Conservation (phyloP, 768 basidiomycete genomes). For the Artomyces pyxidatus region DNA sequence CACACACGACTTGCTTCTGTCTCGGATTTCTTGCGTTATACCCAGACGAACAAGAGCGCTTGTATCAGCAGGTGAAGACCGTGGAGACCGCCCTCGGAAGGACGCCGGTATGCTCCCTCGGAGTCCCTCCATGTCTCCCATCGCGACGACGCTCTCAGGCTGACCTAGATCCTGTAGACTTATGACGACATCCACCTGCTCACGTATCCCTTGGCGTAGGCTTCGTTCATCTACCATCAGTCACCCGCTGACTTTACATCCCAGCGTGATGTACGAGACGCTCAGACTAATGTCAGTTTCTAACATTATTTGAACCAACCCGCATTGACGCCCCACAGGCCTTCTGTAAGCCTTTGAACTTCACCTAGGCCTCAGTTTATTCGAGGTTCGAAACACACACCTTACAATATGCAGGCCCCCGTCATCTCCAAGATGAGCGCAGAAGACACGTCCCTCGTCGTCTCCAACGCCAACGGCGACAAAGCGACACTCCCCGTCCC, state of each 20-base stretch:
- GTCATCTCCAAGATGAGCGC: slow-evolving; percentile 36
- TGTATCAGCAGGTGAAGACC: slow-evolving; percentile 29
- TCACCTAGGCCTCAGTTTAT: not conserved
- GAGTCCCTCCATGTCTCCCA: not conserved
- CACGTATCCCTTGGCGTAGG: slow-evolving; percentile 14
- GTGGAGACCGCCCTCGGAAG: slow-evolving; percentile 20
- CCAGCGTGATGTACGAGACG: slow-evolving; percentile 43
- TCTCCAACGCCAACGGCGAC: slow-evolving; percentile 29
- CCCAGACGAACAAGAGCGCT: slow-evolving; percentile 33
- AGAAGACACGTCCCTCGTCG: slow-evolving; percentile 36
- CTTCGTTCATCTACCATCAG: not conserved
- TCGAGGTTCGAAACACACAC: not conserved
- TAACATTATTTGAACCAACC: not conserved
- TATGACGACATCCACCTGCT: slow-evolving; percentile 18
- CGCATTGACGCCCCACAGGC: no score
- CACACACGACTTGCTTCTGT: slow-evolving; percentile 29
- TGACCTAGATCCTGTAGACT: slow-evolving; percentile 2
- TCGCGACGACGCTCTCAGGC: no score
- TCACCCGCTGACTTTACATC: not conserved
- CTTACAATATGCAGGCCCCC: slow-evolving; percentile 26
- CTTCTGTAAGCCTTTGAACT: not conserved
- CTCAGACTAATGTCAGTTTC: slow-evolving; percentile 28
- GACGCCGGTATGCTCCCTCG: not conserved
- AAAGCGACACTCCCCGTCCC: slow-evolving; percentile 33
- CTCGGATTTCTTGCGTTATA: slow-evolving; percentile 35